A percentile compares a stretch with the other conserved stretches of the same genome.
Evolutionary conservation across 2,329 filamentous ascomycete species (phyloP).

Genomic region (Graphilbum sp.): DNA sequence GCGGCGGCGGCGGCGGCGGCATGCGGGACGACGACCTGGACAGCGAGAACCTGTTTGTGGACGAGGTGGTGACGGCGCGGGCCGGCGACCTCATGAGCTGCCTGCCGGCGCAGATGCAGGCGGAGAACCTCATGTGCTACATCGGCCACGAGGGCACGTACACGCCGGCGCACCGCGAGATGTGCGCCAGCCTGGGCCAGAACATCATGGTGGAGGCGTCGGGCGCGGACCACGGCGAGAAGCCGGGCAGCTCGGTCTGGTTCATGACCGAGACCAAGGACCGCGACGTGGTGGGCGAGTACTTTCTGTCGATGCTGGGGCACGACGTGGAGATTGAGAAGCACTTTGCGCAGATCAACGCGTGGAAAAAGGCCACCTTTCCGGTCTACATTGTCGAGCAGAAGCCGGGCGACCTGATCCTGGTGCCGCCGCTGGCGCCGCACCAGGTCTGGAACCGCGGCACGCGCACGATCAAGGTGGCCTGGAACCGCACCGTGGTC

Average conservation of each 20-base stretch:
- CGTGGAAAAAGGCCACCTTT: conserved; percentile 90
- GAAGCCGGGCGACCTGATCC: conserved; percentile 74
- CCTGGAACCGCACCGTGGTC: conserved; percentile 90
- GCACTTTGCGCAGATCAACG: conserved; percentile 89
- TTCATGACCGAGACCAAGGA: conserved; percentile 98
- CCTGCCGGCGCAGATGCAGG: conserved; percentile 71
- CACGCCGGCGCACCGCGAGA: conserved; percentile 87
- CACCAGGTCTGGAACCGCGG: conserved; percentile 98
- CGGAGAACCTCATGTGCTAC: conserved; percentile 96
- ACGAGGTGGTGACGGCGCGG: conserved; percentile 41
- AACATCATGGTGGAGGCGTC: conserved; percentile 98
- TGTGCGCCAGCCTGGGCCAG: conserved; percentile 91
- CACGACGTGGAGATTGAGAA: conserved; percentile 96
- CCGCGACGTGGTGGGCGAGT: conserved; percentile 76
- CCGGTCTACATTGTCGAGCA: conserved; percentile 89
- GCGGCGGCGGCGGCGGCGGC: not conserved
- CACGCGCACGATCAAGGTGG: conserved; percentile 90
- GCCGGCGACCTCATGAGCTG: conserved; percentile 93
- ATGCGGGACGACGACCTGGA: conserved; percentile 8
- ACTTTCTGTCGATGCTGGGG: conserved; percentile 81
- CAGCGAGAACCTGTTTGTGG: conserved; percentile 24
- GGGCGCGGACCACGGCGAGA: conserved; percentile 53
- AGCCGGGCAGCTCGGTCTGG: conserved; percentile 83
- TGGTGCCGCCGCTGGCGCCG: conserved; percentile 81
- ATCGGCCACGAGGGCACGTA: conserved; percentile 95